phyloP scores from a whole-genome alignment of 1,284 basidiomycete species.

The Tilletia walkeri region DNA sequence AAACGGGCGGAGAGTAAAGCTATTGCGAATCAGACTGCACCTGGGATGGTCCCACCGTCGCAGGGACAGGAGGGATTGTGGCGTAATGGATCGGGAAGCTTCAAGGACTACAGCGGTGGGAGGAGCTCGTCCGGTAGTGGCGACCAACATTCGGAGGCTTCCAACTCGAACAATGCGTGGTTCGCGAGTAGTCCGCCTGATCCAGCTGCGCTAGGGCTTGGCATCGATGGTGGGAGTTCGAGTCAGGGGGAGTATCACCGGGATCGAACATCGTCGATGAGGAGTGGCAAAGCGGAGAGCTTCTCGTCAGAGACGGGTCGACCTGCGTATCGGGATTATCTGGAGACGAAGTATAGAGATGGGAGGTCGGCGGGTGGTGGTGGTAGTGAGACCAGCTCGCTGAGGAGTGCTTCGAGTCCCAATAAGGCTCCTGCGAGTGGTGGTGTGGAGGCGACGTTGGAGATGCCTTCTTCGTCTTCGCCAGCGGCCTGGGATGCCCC shows the following conservation, averaged over 20 bases:
- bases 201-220: slow-evolving; percentile 33
- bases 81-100: neutral
- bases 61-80: neutral
- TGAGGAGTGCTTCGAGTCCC: neutral
- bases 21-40: slow-evolving; percentile 6
- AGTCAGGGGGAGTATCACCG: neutral
- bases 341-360: neutral
- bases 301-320: slow-evolving; percentile 8
- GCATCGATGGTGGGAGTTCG: slow-evolving; percentile 13
- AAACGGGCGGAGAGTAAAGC: slow-evolving; percentile 8
- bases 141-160: neutral
- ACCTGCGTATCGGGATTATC: slow-evolving; percentile 9
- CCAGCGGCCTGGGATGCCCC: neutral
- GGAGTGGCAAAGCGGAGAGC: neutral
- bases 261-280: neutral
- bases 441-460: no score
- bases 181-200: slow-evolving; percentile 36
- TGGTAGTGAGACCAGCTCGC: neutral
- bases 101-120: slow-evolving; percentile 5
- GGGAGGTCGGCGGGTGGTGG: neutral
- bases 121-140: neutral
- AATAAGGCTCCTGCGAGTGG: neutral
- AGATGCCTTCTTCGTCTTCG: no score
- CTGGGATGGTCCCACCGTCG: slow-evolving; percentile 10
- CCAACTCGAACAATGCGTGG: slow-evolving; percentile 26